Evolutionary conservation across 257 asterid species (phyloP), one percentile per base, ranked within the genome.

Genomic region (Primulina tabacum): DNA sequence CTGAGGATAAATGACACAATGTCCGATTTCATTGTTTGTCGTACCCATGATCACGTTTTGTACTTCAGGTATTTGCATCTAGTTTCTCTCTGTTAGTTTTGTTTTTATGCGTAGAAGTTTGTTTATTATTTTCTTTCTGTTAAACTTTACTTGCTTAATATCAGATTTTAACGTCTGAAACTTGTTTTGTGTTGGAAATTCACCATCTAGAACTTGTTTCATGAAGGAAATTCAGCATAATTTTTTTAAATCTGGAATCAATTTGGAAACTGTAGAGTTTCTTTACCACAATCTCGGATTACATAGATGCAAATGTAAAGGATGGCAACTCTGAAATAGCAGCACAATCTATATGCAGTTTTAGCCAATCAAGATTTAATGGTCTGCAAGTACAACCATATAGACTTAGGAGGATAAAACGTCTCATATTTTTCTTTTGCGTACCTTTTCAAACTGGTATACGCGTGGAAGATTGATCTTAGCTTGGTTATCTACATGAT

Each of bases 11-110:
- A 94, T 71, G 99, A 94, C 69, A 74, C 96, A 7, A 87, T 94
- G 99, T 85, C 99, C 77, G 96, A 91, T 82, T 91, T 91, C 77
- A 85, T 91, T 65, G 99, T 94, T n/a, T 94, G 97, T 68, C 92
- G 72, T 68, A 89, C 99, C 62, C 99, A 94, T 52, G 99, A 94
- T 73, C 88, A 88, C 70, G 95, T 94, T 71, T 83, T 94, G 35
- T 94, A 89, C 80, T 94, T 94, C 86, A 94, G 99, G 99, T 94
- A 85, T 40, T 17, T 62, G 34, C 76, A 74, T 79, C 69, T 37
- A 20, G 64, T 71, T 70, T 69, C 69, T 18, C 60, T 60, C 52
- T 50, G 60, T 33, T 37, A 38, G 37, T 24, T 71, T 65, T 7
- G 62, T 63, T 38, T 55, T 17, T n/a, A 33, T 21, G 18, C 0